These are phyloP conservation scores for Dioscorea dumetorum DNA, from an alignment of 106 monocot species.

Conservation along the genomic window DNA sequence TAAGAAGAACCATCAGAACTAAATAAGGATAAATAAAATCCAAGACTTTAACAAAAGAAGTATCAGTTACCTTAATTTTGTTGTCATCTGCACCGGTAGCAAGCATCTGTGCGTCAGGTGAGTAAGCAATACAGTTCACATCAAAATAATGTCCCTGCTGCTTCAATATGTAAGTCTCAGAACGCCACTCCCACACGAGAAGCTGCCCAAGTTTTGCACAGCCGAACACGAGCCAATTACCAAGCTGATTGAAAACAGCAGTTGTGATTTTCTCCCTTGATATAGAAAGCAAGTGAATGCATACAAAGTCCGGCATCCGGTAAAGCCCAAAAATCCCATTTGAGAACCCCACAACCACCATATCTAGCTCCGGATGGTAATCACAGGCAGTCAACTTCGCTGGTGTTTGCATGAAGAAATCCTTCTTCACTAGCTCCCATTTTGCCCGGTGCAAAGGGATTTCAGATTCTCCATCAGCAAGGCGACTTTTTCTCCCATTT, in stretches of 20 bases:
- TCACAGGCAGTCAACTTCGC: slow-evolving; percentile 84
- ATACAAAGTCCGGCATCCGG: slow-evolving; percentile 98
- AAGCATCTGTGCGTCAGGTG: slow-evolving; percentile 90
- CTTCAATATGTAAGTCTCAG: slow-evolving; percentile 95
- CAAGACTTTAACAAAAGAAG: neutral
- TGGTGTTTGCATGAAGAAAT: slow-evolving; percentile 84
- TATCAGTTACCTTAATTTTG: slow-evolving; percentile 72
- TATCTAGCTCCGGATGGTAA: slow-evolving; percentile 87
- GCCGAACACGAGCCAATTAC: slow-evolving; percentile 92
- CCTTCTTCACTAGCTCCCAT: slow-evolving; percentile 85
- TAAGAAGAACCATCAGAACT: neutral
- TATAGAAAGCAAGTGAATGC: slow-evolving; percentile 83
- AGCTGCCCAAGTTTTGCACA: slow-evolving; percentile 97
- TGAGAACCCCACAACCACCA: slow-evolving; percentile 94
- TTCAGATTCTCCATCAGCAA: slow-evolving; percentile 2
- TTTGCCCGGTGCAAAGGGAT: slow-evolving; percentile 29
- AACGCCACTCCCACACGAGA: slow-evolving; percentile 98
- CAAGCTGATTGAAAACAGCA: slow-evolving; percentile 67
- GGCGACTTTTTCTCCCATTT: slow-evolving; percentile 11
- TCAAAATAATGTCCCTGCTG: slow-evolving; percentile 99
- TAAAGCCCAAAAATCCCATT: slow-evolving; percentile 96
- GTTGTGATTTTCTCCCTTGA: slow-evolving; percentile 95
- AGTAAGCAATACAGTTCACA: slow-evolving; percentile 87
- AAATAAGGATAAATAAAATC: neutral
- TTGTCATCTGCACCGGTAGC: slow-evolving; percentile 99